Percentiles rank a stretch among this genome's conserved stretches.
These are phyloP conservation scores for Arachnopeziza araneosa DNA, from an alignment of 2,329 filamentous ascomycete genomes.

Conservation along the genomic window DNA sequence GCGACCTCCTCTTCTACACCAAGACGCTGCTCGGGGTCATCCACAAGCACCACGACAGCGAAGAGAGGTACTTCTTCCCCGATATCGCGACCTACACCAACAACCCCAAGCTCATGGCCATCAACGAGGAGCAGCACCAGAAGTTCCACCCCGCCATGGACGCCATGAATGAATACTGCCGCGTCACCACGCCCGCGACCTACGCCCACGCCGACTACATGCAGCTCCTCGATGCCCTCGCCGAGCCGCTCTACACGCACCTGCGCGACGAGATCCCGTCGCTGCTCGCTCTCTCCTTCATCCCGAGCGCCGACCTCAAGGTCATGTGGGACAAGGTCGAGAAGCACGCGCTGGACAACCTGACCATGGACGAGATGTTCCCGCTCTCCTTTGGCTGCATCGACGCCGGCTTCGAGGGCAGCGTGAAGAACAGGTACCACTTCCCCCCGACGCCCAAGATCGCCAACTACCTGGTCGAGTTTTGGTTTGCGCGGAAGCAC, in stretches of 20 bases:
- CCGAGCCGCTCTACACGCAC: slow-evolving; percentile 31
- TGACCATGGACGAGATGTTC: not conserved
- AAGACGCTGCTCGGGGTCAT: slow-evolving; percentile 21
- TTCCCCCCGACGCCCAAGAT: slow-evolving; percentile 7
- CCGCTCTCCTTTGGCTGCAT: slow-evolving; percentile 9
- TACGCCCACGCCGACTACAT: slow-evolving; percentile 31
- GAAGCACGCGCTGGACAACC: slow-evolving; percentile 1
- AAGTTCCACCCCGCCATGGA: slow-evolving; percentile 35
- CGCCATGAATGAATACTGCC: slow-evolving; percentile 29
- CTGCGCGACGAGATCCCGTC: slow-evolving; percentile 36
- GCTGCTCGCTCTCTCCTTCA: slow-evolving; percentile 31
- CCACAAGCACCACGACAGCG: slow-evolving; percentile 34
- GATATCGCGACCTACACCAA: slow-evolving; percentile 32
- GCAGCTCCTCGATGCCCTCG: slow-evolving; percentile 34
- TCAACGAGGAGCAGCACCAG: slow-evolving; percentile 37
- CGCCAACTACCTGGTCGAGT: slow-evolving; percentile 6
- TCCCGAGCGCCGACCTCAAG: slow-evolving; percentile 24
- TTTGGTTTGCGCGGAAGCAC: slow-evolving; percentile 13
- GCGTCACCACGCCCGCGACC: slow-evolving; percentile 18
- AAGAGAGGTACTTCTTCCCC: slow-evolving; percentile 37
- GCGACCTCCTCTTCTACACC: slow-evolving; percentile 25
- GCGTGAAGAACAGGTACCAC: not conserved
- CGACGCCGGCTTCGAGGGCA: slow-evolving; percentile 3
- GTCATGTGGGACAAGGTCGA: slow-evolving; percentile 2
- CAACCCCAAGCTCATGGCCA: slow-evolving; percentile 36